Percentiles rank a stretch among this genome's conserved stretches.
phyloP scores from a whole-genome alignment of 1,139 yeast species.

The Yamadazyma sp. region DNA sequence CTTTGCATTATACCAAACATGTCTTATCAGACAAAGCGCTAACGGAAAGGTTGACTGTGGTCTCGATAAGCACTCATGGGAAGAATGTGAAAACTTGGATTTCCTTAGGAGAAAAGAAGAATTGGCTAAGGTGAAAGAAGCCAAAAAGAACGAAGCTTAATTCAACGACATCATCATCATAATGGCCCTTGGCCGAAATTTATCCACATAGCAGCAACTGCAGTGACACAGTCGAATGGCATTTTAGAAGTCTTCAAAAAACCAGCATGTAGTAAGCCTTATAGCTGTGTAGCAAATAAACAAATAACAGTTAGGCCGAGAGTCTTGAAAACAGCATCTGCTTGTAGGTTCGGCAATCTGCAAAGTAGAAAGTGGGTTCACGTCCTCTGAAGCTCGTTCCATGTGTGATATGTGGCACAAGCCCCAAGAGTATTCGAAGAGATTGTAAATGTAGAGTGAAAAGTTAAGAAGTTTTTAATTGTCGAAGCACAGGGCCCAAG shows the following conservation, averaged over 20 bases:
- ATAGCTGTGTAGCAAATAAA: not conserved
- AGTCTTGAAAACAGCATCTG: too few relatives aligned
- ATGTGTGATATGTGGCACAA: too few relatives aligned
- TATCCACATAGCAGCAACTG: not conserved
- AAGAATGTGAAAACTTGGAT: slow-evolving; percentile 82
- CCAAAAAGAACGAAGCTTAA: slow-evolving; percentile 18
- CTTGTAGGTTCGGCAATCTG: too few relatives aligned
- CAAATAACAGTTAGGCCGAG: too few relatives aligned
- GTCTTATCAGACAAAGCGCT: slow-evolving; percentile 49
- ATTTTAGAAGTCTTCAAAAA: not conserved
- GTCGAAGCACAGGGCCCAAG: not conserved
- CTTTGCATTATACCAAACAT: slow-evolving; percentile 56
- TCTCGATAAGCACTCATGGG: slow-evolving; percentile 81
- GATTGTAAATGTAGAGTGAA: too few relatives aligned
- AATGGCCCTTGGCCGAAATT: not conserved
- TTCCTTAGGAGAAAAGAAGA: slow-evolving; percentile 80
- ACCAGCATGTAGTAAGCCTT: not conserved
- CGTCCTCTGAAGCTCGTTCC: too few relatives aligned
- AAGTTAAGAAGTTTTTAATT: too few relatives aligned
- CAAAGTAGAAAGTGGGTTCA: too few relatives aligned
- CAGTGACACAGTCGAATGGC: not conserved
- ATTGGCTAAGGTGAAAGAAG: slow-evolving; percentile 56
- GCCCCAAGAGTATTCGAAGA: too few relatives aligned
- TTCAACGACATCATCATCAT: not conserved
- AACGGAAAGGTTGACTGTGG: slow-evolving; percentile 59